phyloP scores from a whole-genome alignment of 139 green algal species.

The Coccomyxa sp. region DNA sequence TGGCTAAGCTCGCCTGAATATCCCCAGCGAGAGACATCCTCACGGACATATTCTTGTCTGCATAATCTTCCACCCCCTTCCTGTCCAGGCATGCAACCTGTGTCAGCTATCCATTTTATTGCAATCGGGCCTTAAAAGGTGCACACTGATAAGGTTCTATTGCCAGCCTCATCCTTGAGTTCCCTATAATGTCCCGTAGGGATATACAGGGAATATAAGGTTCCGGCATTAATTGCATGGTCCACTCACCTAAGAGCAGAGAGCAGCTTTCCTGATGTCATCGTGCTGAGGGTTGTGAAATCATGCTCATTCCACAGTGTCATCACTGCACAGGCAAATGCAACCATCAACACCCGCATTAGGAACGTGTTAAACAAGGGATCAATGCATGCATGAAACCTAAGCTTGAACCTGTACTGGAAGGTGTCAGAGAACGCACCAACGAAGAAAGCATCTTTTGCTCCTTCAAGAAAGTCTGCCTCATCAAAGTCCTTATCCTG shows the following conservation, averaged over 20 bases:
- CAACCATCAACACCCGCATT: not conserved
- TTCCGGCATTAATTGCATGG: not conserved
- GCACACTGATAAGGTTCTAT: not conserved
- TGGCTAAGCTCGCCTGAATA: no score
- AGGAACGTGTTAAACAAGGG: not conserved
- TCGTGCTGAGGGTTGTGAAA: not conserved
- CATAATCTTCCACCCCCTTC: no score
- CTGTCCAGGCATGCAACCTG: no score
- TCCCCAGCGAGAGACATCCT: no score
- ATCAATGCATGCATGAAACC: not conserved
- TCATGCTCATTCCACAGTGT: not conserved
- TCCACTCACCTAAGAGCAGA: not conserved
- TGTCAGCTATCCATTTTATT: no score
- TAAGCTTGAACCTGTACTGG: not conserved
- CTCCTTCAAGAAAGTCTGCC: not conserved
- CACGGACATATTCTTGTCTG: no score
- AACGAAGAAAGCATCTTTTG: not conserved
- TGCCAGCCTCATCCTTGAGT: not conserved
- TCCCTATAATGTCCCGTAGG: not conserved
- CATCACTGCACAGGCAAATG: not conserved
- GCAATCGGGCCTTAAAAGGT: not conserved
- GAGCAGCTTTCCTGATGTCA: not conserved
- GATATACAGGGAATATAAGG: not conserved
- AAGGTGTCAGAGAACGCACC: not conserved
- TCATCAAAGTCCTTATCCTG: not conserved